Conservation (phyloP, 768 basidiomycete species). For the Punctularia strigosozonata region DNA sequence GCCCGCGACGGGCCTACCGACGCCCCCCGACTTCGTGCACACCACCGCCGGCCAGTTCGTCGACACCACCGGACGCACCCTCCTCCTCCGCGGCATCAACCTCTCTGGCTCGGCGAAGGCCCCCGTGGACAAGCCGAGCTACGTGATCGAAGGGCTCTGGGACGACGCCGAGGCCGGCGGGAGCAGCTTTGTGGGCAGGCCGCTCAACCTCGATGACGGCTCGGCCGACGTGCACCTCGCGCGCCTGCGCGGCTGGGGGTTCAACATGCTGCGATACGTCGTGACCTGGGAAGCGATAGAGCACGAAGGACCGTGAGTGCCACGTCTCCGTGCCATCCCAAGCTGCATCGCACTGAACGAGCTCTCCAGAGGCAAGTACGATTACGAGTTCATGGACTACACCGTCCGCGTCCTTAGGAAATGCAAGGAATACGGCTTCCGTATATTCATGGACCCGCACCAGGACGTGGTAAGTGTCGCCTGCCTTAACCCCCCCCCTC, state of each 20-base stretch:
- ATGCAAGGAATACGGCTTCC: slow-evolving; percentile 87
- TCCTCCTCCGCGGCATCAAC: slow-evolving; percentile 91
- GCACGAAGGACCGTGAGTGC: slow-evolving; percentile 86
- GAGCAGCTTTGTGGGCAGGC: slow-evolving; percentile 62
- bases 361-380: slow-evolving; percentile 68
- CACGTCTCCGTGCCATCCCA: background rate
- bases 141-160: slow-evolving; percentile 71
- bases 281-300: slow-evolving; percentile 96
- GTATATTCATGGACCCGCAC: slow-evolving; percentile 90
- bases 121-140: slow-evolving; percentile 58
- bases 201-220: slow-evolving; percentile 76
- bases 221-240: slow-evolving; percentile 78
- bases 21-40: slow-evolving; percentile 43
- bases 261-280: slow-evolving; percentile 72
- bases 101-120: slow-evolving; percentile 84
- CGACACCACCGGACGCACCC: slow-evolving; percentile 60
- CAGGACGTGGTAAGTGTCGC: slow-evolving; percentile 72
- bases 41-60: slow-evolving; percentile 61
- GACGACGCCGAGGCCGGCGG: slow-evolving; percentile 60
- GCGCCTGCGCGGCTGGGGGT: slow-evolving; percentile 88
- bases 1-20: slow-evolving; percentile 41
- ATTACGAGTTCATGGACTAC: slow-evolving; percentile 88
- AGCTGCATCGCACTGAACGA: background rate
- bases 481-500: background rate
- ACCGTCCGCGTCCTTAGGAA: slow-evolving; percentile 77